phyloP scores from a whole-genome alignment of 2,329 filamentous ascomycete genomes.

The Colletotrichum filicis region DNA sequence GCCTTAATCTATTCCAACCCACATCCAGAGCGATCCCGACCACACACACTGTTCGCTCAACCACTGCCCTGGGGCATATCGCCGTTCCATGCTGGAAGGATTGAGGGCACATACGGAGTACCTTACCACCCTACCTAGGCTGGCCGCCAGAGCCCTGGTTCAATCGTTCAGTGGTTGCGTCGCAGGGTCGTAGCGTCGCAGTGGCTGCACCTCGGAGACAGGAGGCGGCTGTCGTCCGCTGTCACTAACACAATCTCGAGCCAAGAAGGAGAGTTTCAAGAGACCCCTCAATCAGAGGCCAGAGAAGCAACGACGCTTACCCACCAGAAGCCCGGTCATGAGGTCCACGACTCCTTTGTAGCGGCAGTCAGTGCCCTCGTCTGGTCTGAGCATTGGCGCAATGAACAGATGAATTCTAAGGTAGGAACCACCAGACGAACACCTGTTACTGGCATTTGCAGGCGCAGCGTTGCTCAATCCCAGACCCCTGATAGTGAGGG shows the following conservation, averaged over 20 bases:
- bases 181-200: slow-evolving; percentile 12
- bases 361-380: neutral
- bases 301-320: slow-evolving; percentile 22
- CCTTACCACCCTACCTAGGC: no score
- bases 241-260: slow-evolving; percentile 8
- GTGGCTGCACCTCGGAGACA: slow-evolving; percentile 15
- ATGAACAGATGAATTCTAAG: neutral
- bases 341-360: neutral
- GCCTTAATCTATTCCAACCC: slow-evolving; percentile 34
- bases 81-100: slow-evolving; percentile 14
- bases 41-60: slow-evolving; percentile 30
- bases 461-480: neutral
- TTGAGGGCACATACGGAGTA: neutral
- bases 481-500: neutral
- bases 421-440: slow-evolving; percentile 12
- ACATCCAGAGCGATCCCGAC: slow-evolving; percentile 30
- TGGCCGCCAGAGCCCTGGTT: neutral
- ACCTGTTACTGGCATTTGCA: neutral
- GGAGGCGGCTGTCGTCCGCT: slow-evolving; percentile 29
- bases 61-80: slow-evolving; percentile 21
- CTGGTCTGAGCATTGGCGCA: neutral
- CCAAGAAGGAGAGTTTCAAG: neutral
- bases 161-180: neutral
- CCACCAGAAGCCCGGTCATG: neutral
- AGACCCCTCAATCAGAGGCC: slow-evolving; percentile 13